Conservation (phyloP, 768 basidiomycete genomes). For the Terana coerulea region DNA sequence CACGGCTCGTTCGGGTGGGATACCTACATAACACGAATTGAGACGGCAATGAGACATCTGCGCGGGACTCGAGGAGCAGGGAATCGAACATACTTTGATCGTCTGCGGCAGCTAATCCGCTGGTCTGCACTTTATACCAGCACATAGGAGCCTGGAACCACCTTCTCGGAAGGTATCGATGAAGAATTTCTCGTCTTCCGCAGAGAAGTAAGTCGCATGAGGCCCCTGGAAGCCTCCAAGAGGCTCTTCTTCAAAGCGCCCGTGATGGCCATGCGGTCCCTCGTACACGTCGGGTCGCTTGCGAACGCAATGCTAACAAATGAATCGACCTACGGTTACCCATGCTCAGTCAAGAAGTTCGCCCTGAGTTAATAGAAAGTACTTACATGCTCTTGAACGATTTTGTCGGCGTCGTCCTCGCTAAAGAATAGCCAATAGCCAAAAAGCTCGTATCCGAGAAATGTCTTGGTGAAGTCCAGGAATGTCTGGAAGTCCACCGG, state of each 20-base stretch:
- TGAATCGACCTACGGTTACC: constrained; percentile 12
- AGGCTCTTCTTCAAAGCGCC: constrained; percentile 33
- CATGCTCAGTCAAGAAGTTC: neutral
- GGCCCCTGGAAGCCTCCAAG: constrained; percentile 24
- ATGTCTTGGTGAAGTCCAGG: constrained; percentile 23
- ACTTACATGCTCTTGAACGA: constrained; percentile 33
- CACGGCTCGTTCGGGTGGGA: constrained; percentile 1
- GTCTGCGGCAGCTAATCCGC: neutral
- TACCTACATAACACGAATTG: neutral
- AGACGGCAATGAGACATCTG: no score
- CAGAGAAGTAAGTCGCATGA: constrained; percentile 28
- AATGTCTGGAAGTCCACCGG: constrained; percentile 20
- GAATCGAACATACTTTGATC: neutral
- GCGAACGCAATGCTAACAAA: constrained; percentile 34
- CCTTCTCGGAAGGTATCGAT: constrained; percentile 25
- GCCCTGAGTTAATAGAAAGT: neutral
- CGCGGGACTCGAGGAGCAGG: no score
- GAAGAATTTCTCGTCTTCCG: constrained; percentile 30
- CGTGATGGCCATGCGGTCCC: constrained; percentile 31
- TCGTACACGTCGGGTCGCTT: constrained; percentile 31
- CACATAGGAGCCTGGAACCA: constrained; percentile 33
- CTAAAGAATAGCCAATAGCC: constrained; percentile 42
- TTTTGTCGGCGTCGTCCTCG: constrained; percentile 25
- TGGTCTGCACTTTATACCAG: constrained; percentile 33
- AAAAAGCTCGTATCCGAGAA: constrained; percentile 31